These are phyloP conservation scores for Mortierella antarctica DNA, from an alignment of 192 early-diverging fungal species.

Conservation along the genomic window DNA sequence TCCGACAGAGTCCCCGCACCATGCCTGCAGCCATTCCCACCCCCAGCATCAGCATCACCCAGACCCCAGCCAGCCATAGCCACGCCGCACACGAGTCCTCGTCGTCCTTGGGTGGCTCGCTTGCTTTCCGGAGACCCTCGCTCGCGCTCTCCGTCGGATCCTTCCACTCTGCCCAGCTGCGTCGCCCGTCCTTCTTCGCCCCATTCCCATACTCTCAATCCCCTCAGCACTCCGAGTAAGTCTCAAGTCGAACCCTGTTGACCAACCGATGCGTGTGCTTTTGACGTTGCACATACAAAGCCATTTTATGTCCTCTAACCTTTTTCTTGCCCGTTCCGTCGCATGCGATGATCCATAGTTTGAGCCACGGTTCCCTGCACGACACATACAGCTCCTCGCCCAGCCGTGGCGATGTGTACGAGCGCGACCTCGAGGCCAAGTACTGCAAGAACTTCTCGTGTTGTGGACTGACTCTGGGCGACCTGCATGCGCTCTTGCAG, in stretches of 20 bases:
- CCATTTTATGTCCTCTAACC: neutral
- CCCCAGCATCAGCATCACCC: neutral
- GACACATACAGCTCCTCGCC: conserved; percentile 41
- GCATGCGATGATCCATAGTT: neutral
- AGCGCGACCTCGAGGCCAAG: conserved; percentile 83
- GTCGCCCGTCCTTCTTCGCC: conserved; percentile 44
- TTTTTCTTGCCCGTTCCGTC: neutral
- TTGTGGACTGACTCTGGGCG: conserved; percentile 89
- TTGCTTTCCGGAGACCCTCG: conserved; percentile 19
- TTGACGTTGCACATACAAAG: neutral
- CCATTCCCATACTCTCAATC: conserved; percentile 43
- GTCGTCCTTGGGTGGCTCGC: conserved; percentile 18
- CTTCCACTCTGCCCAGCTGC: conserved; percentile 40
- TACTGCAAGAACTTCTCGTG: conserved; percentile 97
- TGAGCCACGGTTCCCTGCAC: conserved; percentile 10
- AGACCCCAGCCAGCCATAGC: neutral
- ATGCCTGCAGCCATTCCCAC: no score
- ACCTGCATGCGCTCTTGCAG: conserved; percentile 94
- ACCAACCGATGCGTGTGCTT: neutral
- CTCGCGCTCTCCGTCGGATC: conserved; percentile 27
- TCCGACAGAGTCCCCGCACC: no score
- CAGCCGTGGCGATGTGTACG: conserved; percentile 38
- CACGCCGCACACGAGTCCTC: conserved; percentile 3
- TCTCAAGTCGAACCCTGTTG: neutral
- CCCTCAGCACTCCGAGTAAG: conserved; percentile 49